phyloP scores from a whole-genome alignment of 768 basidiomycete species.

The Calocybe gangraenosa region DNA sequence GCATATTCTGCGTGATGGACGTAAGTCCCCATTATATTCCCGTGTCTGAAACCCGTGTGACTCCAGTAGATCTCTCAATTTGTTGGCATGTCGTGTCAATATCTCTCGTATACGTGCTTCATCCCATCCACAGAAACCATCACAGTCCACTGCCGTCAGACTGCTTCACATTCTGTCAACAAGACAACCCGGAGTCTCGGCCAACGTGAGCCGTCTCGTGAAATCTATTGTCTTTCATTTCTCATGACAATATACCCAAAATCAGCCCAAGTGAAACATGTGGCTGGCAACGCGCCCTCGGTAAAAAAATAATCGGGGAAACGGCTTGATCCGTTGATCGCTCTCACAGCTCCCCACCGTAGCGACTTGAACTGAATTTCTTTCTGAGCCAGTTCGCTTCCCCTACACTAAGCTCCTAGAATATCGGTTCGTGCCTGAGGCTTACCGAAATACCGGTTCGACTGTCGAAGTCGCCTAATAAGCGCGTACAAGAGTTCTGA shows the following conservation, averaged over 20 bases:
- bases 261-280: conserved; percentile 2
- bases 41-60: no score
- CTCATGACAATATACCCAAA: conserved; percentile 9
- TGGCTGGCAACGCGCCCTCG: conserved; percentile 6
- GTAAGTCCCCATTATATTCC: no score
- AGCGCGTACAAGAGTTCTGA: no score
- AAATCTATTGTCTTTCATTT: not conserved
- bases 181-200: not conserved
- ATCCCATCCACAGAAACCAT: conserved; percentile 7
- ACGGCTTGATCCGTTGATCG: conserved; percentile 11
- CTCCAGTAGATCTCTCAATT: no score
- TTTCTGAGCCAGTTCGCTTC: conserved; percentile 1
- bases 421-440: not conserved
- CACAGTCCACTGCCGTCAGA: no score
- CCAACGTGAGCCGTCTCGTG: not conserved
- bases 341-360: not conserved
- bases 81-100: no score
- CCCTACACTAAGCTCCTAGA: not conserved
- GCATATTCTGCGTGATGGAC: no score
- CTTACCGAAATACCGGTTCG: conserved; percentile 2
- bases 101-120: no score
- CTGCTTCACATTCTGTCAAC: conserved; percentile 2
- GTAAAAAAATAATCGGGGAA: conserved; percentile 5
- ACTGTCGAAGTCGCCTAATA: not conserved
- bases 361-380: not conserved